Percentiles rank a stretch among this genome's conserved stretches.
phyloP scores from a whole-genome alignment of 441 rosid genomes.

The Euphorbia schlechtendalii region DNA sequence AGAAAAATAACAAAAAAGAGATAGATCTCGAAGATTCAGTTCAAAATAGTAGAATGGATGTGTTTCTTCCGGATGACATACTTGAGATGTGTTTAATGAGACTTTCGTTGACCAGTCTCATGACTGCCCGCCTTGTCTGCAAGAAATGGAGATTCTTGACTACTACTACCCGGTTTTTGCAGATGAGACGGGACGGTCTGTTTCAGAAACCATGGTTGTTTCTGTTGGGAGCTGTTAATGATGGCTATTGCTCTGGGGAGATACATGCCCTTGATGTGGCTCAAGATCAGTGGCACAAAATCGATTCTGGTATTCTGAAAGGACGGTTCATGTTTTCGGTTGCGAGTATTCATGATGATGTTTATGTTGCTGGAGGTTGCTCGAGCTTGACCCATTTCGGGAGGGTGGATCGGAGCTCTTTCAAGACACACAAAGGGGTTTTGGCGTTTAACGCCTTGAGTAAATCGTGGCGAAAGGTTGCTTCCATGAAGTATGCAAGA shows the following conservation, averaged over 20 bases:
- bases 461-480: constrained; percentile 74
- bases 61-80: constrained; percentile 81
- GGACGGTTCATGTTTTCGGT: constrained; percentile 91
- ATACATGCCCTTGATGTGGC: constrained; percentile 71
- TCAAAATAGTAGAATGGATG: constrained; percentile 46
- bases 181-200: constrained; percentile 57
- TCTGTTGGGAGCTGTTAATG: constrained; percentile 76
- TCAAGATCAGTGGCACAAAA: constrained; percentile 71
- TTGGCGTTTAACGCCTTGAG: constrained; percentile 68
- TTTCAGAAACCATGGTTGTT: constrained; percentile 85
- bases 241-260: constrained; percentile 73
- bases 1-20: constrained; percentile 49
- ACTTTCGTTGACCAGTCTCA: constrained; percentile 69
- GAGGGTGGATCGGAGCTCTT: constrained; percentile 68
- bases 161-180: constrained; percentile 59
- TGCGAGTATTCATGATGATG: constrained; percentile 60
- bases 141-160: constrained; percentile 85
- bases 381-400: constrained; percentile 61
- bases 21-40: constrained; percentile 39
- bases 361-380: constrained; percentile 83
- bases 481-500: constrained; percentile 86
- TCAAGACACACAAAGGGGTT: constrained; percentile 80
- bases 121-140: constrained; percentile 91
- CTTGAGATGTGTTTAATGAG: constrained; percentile 87
- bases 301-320: constrained; percentile 57